Percentiles rank a stretch among this genome's conserved stretches.
These are phyloP conservation scores for Deakozyma indianensis DNA, from an alignment of 805 yeast genomes.

Conservation along the genomic window DNA sequence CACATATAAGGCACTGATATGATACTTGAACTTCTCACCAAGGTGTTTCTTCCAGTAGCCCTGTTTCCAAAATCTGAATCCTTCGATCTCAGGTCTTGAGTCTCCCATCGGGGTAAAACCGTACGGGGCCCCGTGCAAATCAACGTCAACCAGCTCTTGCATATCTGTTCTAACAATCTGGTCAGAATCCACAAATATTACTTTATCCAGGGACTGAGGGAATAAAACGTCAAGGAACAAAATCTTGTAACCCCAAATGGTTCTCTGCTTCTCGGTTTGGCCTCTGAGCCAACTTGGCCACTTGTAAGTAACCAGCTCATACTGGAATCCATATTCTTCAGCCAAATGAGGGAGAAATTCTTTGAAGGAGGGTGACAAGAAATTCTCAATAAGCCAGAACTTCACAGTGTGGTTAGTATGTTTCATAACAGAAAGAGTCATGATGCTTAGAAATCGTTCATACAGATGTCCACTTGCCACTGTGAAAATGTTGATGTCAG, in stretches of 20 bases:
- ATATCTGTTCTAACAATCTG: slow-evolving; percentile 68
- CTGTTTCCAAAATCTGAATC: slow-evolving; percentile 79
- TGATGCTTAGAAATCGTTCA: slow-evolving; percentile 60
- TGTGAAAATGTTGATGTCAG: slow-evolving; percentile 65
- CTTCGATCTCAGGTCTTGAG: slow-evolving; percentile 65
- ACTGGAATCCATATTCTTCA: slow-evolving; percentile 43
- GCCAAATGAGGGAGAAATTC: slow-evolving; percentile 47
- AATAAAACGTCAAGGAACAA: slow-evolving; percentile 76
- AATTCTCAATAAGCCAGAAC: slow-evolving; percentile 80
- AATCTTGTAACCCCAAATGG: slow-evolving; percentile 80
- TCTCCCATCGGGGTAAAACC: slow-evolving; percentile 84
- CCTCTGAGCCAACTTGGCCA: slow-evolving; percentile 88
- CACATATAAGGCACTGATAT: slow-evolving; percentile 73
- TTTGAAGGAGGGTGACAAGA: slow-evolving; percentile 57
- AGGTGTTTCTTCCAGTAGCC: slow-evolving; percentile 76
- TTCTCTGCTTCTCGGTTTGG: slow-evolving; percentile 66
- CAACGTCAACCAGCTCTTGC: slow-evolving; percentile 50
- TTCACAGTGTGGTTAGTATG: slow-evolving; percentile 53
- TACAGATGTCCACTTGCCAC: slow-evolving; percentile 74
- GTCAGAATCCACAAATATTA: slow-evolving; percentile 79
- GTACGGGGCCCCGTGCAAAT: slow-evolving; percentile 70
- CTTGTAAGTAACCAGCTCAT: slow-evolving; percentile 66
- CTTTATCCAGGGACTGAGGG: slow-evolving; percentile 60
- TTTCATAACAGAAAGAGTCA: slow-evolving; percentile 63
- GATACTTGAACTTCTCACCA: slow-evolving; percentile 43